Base-by-base conservation (phyloP, 1,284 basidiomycete species). In the Erythrobasidium hasegawianum region DNA sequence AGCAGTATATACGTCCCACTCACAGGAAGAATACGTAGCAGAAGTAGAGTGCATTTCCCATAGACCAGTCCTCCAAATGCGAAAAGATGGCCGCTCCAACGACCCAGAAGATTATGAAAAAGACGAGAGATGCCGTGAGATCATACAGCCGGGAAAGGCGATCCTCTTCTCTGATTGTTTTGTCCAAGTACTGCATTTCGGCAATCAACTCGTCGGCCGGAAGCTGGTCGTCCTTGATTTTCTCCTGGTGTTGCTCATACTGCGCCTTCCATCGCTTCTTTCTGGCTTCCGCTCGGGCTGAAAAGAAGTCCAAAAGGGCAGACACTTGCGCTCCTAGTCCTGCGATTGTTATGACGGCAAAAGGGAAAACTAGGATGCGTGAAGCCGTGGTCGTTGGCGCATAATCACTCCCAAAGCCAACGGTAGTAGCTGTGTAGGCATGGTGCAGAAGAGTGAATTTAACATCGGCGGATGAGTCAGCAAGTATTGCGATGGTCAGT, bases 311-410 rank as follows among this genome's bases (percentile, higher is more conserved):
- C 43, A 80, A 71, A 60, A 80, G 79, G 57, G 78, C 71, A 2
- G 76, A 75, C 39, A 81, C 76, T 54, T 79, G 75, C 59, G 79
- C 78, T 64, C 77, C 78, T 40, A 80, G 71, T 67, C 78, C 54
- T 57, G 73, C 74, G 66, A 79, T 79, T 1, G 78, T 78, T 72
- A 79, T 69, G 66, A 79, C 72, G 1, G 76, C 73, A 55, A 79
- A 80, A 24, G 76, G 74, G 68, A 80, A 78, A n/a, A 78, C 68
- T 16, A 80, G 71, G 26, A 79, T 72, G 65, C 78, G 79, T 49
- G 72, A 71, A 0, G 75, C 72, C 1, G 73, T 72, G 7, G 68
- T 73, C 0, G 71, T 71, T 0, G 76, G 76, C 0, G 60, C 33
- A 27, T 75, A 73, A 57, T 80, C 79, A 14, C n/a, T 18, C 13